These are phyloP conservation scores for Syzygium aqueum DNA, from an alignment of 345 rosid genomes.

Conservation along the genomic window DNA sequence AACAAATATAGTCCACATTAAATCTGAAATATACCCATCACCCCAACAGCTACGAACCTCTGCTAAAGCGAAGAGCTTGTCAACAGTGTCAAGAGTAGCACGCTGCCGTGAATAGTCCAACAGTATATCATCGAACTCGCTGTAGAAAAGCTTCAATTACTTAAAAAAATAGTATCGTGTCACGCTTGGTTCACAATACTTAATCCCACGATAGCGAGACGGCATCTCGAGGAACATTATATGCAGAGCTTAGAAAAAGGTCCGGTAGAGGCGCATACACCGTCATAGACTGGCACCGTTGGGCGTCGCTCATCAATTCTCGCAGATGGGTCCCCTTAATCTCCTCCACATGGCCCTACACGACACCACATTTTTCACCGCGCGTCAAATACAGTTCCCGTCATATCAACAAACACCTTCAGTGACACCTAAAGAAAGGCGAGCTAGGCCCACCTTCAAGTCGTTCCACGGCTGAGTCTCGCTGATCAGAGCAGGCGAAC, in stretches of 20 bases:
- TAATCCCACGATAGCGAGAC: background rate
- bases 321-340: constrained; percentile 72
- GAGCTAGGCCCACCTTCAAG: constrained; percentile 47
- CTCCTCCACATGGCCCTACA: constrained; percentile 64
- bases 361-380: background rate
- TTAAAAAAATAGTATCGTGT: background rate
- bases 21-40: background rate
- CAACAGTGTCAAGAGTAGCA: constrained; percentile 54
- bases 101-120: constrained; percentile 79
- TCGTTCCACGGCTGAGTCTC: constrained; percentile 76
- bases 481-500: constrained; percentile 56
- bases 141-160: constrained; percentile 3
- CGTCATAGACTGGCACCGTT: constrained; percentile 68
- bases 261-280: constrained; percentile 29
- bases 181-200: background rate
- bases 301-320: constrained; percentile 58
- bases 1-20: background rate
- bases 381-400: background rate
- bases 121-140: constrained; percentile 68
- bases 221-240: background rate
- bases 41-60: constrained; percentile 37
- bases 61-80: constrained; percentile 63
- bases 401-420: background rate
- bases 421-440: background rate
- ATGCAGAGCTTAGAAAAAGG: background rate